Base-by-base conservation (phyloP, 1,284 basidiomycete genomes). In the Moniliophthora roreri region DNA sequence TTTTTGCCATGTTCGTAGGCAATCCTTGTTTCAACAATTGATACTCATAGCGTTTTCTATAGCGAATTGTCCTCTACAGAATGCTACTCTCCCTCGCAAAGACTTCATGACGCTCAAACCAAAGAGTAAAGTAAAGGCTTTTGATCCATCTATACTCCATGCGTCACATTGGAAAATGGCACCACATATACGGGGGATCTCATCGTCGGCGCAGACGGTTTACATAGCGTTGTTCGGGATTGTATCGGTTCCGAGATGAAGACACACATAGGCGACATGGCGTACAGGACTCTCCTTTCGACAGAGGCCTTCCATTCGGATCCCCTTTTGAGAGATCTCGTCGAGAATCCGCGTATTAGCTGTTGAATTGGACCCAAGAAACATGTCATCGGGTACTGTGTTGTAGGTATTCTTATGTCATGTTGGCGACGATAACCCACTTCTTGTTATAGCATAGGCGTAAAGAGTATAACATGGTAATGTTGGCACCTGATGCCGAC, bases 131-230 rank as follows among this genome's bases (percentile, higher is more conserved):
- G 78, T 82, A 13, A 63, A 69, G 4, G 51, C 66, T 7, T 51
- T 82, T 41, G 70, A 80, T 48, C 69, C 77, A n/a, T n/a, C 6
- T 54, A 56, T 8, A 44, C 50, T 18, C 67, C 74, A 11, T 63
- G 65, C 20, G 63, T 80, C 10, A 75, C 69, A 4, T 64, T 77
- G 46, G 60, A 69, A 50, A 68, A 71, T 4, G 79, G 80, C 2
- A 71, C 77, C 57, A 63, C 71, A 13, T 55, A 81, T 36, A 54
- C 57, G 2, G 71, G 72, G 3, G 77, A 84, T 56, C 52, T 84
- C 15, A 64, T 82, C 51, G 67, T 84, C 15, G 81, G 79, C 11
- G 79, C 80, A 1, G 82, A 84, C 56, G 82, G 81, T 2, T 65
- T 83, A 21, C 76, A 77, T 61, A 77, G 74, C 52, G 59, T 66